phyloP scores from a whole-genome alignment of 2,329 filamentous ascomycete species.

The Arachnopeziza araneosa region DNA sequence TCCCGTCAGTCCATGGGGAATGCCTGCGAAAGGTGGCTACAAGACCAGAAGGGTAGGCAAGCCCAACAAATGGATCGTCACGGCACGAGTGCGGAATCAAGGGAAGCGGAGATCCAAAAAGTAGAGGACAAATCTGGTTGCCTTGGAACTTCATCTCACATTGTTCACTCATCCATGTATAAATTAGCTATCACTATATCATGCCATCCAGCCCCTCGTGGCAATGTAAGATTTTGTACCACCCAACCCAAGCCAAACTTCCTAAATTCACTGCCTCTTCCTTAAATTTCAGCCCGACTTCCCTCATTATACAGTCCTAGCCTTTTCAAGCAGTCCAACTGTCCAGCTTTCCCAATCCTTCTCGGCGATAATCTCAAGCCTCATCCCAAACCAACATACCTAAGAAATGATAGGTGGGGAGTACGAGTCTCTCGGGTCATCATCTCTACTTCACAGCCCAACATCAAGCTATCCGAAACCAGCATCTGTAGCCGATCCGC shows the following conservation, averaged over 20 bases:
- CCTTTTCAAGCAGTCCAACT: neutral
- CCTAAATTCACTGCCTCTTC: neutral
- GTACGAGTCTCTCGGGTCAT: neutral
- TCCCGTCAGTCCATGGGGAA: conserved; percentile 94
- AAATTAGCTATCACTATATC: neutral
- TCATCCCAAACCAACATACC: neutral
- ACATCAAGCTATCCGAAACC: neutral
- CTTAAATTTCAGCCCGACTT: neutral
- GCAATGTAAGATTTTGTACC: conserved; percentile 6
- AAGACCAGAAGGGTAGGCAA: conserved; percentile 89
- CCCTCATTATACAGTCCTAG: neutral
- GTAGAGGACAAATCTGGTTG: neutral
- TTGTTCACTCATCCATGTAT: neutral
- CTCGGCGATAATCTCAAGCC: no score
- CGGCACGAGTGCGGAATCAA: conserved; percentile 78
- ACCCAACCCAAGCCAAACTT: neutral
- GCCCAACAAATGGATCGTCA: conserved; percentile 85
- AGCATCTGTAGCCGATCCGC: neutral
- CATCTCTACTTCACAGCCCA: neutral
- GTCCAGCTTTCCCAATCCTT: neutral
- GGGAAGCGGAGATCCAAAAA: conserved; percentile 76
- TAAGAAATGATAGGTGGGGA: neutral
- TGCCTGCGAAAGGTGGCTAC: conserved; percentile 80
- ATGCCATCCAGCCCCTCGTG: neutral
- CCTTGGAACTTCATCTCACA: no score